Conservation (phyloP, 2,329 filamentous ascomycete species). For the Triangularia verruculosa region DNA sequence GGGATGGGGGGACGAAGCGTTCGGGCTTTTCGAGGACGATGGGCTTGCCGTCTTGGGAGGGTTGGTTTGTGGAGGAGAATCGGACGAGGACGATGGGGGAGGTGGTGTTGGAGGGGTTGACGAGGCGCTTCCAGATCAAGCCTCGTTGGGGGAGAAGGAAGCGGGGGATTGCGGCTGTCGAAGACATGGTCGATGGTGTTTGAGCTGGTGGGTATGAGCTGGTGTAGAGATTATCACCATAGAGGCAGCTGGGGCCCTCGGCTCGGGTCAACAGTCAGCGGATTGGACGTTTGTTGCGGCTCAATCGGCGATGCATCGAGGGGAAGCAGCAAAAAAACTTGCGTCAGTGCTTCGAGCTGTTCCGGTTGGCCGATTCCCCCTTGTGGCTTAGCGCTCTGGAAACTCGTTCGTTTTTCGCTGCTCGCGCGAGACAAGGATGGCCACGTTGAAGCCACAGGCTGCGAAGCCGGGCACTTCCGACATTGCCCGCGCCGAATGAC, state of each 20-base stretch:
- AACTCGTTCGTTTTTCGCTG: slow-evolving; percentile 2
- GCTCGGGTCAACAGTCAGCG: slow-evolving; percentile 3
- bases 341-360: slow-evolving; percentile 6
- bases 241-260: background rate
- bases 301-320: slow-evolving; percentile 14
- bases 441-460: background rate
- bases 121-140: slow-evolving; percentile 49
- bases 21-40: slow-evolving; percentile 76
- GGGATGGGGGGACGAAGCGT: slow-evolving; percentile 89
- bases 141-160: slow-evolving; percentile 66
- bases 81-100: slow-evolving; percentile 26
- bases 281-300: slow-evolving; percentile 17
- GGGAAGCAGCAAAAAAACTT: slow-evolving; percentile 17
- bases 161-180: slow-evolving; percentile 57
- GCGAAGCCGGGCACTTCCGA: slow-evolving; percentile 25
- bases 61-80: slow-evolving; percentile 12
- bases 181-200: slow-evolving; percentile 35
- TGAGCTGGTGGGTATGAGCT: no score
- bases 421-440: background rate
- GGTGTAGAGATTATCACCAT: no score
- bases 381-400: slow-evolving; percentile 12
- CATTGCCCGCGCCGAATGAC: slow-evolving; percentile 26
- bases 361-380: slow-evolving; percentile 7
- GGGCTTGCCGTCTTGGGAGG: slow-evolving; percentile 37
- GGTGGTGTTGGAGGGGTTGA: slow-evolving; percentile 29